Conservation (phyloP, 176 grass and related monocot genomes). For the Carex pumila region DNA sequence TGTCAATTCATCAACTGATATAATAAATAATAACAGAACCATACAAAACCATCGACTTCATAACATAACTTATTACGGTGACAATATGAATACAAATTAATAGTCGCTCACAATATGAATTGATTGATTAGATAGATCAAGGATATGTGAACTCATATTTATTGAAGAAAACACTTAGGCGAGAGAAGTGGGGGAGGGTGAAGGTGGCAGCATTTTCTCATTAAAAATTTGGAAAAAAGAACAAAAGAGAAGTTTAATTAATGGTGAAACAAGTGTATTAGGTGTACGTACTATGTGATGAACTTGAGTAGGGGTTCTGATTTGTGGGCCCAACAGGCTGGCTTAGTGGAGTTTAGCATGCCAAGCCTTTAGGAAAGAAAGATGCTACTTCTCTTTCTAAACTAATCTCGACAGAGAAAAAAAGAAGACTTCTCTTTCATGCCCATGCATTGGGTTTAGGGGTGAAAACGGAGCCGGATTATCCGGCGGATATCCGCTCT, state of each 20-base stretch:
- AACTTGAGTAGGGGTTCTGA: conserved; percentile 16
- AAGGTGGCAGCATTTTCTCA: not conserved
- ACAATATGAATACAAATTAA: not conserved
- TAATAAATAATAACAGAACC: not conserved
- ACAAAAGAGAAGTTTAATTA: not conserved
- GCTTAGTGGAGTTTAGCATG: conserved; percentile 24
- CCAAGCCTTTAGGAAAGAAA: conserved; percentile 12
- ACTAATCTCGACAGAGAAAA: conserved; percentile 8
- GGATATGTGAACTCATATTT: not conserved
- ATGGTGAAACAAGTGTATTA: conserved; percentile 13
- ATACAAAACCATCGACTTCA: not conserved
- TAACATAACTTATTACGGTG: not conserved
- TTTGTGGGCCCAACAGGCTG: conserved; percentile 19
- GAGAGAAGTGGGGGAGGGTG: too few species aligned
- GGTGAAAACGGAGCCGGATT: too few species aligned
- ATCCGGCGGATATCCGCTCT: too few species aligned
- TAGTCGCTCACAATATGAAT: not conserved
- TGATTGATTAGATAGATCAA: conserved; percentile 9
- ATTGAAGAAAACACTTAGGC: not conserved
- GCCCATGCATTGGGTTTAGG: not conserved
- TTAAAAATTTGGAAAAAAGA: not conserved
- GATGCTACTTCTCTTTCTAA: conserved; percentile 23
- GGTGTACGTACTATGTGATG: conserved; percentile 13
- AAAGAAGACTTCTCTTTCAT: not conserved
- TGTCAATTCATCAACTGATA: not conserved